Evolutionary conservation across 2,329 filamentous ascomycete genomes (phyloP), one percentile per base, ranked within the genome.

Genomic region (Xylaria sp.): DNA sequence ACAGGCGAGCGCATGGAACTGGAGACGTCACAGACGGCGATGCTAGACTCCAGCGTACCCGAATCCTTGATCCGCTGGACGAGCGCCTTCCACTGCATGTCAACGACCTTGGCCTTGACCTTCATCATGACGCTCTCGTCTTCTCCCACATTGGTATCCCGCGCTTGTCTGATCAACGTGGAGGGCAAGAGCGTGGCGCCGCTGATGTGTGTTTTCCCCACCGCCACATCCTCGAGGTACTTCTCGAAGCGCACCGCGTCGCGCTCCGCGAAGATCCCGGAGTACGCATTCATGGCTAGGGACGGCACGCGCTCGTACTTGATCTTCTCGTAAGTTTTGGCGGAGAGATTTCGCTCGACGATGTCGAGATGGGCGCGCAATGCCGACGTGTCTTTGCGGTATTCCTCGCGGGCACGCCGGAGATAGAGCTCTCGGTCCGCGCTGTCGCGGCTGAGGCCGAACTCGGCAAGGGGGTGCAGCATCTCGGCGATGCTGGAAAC

Each of bases 1-100:
- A 0, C 2, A 0, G 79, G 78, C 0, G 0, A 0, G 0, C 0
- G 0, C 85, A 88, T 88, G 40, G 83, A 85, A 4, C 80, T 82
- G 7, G 81, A 85, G 6, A 87, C 83, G 60, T 88, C 85, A 61
- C 83, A 86, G 9, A 88, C 78, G 0, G 85, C 84, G 35, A 88
- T 84, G 60, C 80, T 79, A 15, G 80, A 82, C 15, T 81, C 75
- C 7, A 88, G 74, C 0, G 76, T 80, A 2, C 85, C 85, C 2
- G 80, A 83, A 63, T 87, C 82, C 51, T 79, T 82, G 71, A 87
- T 81, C 2, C 85, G 80, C 71, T 85, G 77, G n/a, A 88, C 83
- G 0, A 88, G 75, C 0, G 81, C 76, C 8, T 82, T 83, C 86
- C 85, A 88, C 69, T 88, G 85, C 0, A 77, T 79, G 57, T 84